Base-by-base conservation (phyloP, 2,329 filamentous ascomycete genomes). In the Sclerotinia borealis region DNA sequence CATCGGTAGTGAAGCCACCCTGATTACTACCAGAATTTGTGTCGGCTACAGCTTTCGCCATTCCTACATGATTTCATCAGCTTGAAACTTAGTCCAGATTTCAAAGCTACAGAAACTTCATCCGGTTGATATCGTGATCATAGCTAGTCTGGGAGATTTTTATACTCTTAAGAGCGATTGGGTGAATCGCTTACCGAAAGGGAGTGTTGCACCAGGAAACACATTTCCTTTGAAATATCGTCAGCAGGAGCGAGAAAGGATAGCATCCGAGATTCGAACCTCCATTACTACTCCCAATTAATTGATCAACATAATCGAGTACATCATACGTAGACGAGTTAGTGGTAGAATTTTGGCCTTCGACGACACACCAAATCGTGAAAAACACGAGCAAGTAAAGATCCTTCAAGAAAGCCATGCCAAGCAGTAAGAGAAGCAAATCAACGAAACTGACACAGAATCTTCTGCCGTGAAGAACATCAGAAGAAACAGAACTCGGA, bases 271-370 rank as follows among this genome's bases (percentile, higher is more conserved):
- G n/a, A n/a, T 50, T 48, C 67, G 34, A 47, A 48, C 83, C 83
- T 74, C 81, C 83, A 73, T 83, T 80, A 15, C 75, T 78, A 31
- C 80, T 82, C 51, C 83, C 83, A 64, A 85, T 84, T 7, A 85
- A 74, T 25, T 81, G 82, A 68, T 85, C 73, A 49, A 80, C 74
- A 67, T 77, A 77, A 45, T 77, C 68, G 31, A 80, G 67, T 8
- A 76, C 72, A 67, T 79, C 76, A 48, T 71, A 73, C 13, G 67
- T 66, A 19, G 65, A 61, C 50, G 69, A 64, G 17, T 65, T 65
- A 5, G 34, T 45, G 4, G 39, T 61, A 17, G 48, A 49, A 63
- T 68, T 68, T 49, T 70, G 70, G 27, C 67, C 65, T 0, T 15
- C 47, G 22, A 58, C 55, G 56, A 43, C 25, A 29, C 19, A 17